phyloP scores from a whole-genome alignment of 805 yeast species.

The Starmerella vitae region DNA sequence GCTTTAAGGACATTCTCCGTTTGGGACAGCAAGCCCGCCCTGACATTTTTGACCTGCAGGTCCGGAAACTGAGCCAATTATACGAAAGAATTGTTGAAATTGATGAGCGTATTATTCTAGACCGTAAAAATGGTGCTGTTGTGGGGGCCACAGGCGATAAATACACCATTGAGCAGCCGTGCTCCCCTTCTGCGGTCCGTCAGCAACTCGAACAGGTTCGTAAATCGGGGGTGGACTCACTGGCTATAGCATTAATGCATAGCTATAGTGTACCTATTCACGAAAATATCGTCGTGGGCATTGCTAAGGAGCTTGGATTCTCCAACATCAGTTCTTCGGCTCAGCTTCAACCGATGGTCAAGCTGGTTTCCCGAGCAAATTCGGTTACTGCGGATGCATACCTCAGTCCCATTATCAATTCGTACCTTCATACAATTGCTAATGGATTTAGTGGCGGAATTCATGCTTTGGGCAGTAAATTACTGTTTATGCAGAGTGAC shows the following conservation, averaged over 20 bases:
- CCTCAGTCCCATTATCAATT: slow-evolving; percentile 61
- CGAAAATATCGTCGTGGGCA: slow-evolving; percentile 43
- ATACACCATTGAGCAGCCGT: slow-evolving; percentile 41
- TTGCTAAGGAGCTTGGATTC: slow-evolving; percentile 58
- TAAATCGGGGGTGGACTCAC: slow-evolving; percentile 46
- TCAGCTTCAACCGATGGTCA: slow-evolving; percentile 65
- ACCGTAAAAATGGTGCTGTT: slow-evolving; percentile 14
- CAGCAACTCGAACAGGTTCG: slow-evolving; percentile 34
- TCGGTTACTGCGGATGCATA: slow-evolving; percentile 75
- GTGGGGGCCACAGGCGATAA: slow-evolving; percentile 56
- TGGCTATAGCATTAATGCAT: slow-evolving; percentile 62
- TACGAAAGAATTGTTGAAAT: slow-evolving; percentile 69
- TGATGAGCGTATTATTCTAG: slow-evolving; percentile 76
- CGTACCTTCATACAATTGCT: slow-evolving; percentile 48
- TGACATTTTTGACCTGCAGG: slow-evolving; percentile 68
- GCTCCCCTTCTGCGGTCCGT: slow-evolving; percentile 35
- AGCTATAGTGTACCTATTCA: slow-evolving; percentile 62
- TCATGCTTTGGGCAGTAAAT: slow-evolving; percentile 28
- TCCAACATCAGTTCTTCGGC: slow-evolving; percentile 53
- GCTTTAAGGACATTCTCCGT: slow-evolving; percentile 65
- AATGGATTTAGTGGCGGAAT: slow-evolving; percentile 45
- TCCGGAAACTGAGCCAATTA: slow-evolving; percentile 54
- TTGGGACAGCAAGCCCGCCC: slow-evolving; percentile 94
- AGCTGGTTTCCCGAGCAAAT: slow-evolving; percentile 59
- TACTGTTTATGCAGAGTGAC: slow-evolving; percentile 80